Base-by-base conservation (phyloP, 2,329 filamentous ascomycete species). In the Fonsecaea pugnacius region DNA sequence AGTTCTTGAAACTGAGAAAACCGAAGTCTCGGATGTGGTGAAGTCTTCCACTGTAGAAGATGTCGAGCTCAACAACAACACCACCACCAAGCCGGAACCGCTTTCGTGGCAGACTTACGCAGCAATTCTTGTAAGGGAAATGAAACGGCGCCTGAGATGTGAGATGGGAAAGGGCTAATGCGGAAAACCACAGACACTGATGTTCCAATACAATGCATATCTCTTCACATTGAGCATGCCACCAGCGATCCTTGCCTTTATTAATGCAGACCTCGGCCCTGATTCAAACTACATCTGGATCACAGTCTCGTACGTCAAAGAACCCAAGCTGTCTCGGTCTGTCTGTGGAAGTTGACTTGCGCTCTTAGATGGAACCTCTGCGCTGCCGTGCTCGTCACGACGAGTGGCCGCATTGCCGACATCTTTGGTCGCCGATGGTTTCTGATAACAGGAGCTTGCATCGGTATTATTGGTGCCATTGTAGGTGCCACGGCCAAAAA, bases 401-500 rank as follows among this genome's bases (percentile, higher is more conserved):
- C 77, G 27, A 71, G 75, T 16, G 76, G 76, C 6, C 73, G 75
- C n/a, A 69, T 77, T 14, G 67, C 68, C 32, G 75, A 77, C 60
- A 74, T 78, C 21, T 76, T 78, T 59, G 75, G 76, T 30, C 72
- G 76, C 7, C 70, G 75, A 60, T 76, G 72, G 54, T 73, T 77
- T 61, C 67, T 77, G 30, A 60, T 73, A 74, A 60, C 63, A 74
- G 30, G 75, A 32, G 67, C 67, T 9, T n/a, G 67, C n/a, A 64
- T 80, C 1, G 73, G 72, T 7, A 70, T 79, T 32, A 67, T 80
- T 51, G 77, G 78, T 3, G 71, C 72, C 60, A 75, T 79, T 24
- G 33, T 79, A 46, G 73, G 74, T 58, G 76, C 75, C 6, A 75
- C 74, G 5, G 77, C 77, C 1, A 71, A 74, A 51, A 74, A 69